Evolutionary conservation across 2,329 filamentous ascomycete genomes (phyloP).

Genomic region (Stachybotrys chlorohalonatus): DNA sequence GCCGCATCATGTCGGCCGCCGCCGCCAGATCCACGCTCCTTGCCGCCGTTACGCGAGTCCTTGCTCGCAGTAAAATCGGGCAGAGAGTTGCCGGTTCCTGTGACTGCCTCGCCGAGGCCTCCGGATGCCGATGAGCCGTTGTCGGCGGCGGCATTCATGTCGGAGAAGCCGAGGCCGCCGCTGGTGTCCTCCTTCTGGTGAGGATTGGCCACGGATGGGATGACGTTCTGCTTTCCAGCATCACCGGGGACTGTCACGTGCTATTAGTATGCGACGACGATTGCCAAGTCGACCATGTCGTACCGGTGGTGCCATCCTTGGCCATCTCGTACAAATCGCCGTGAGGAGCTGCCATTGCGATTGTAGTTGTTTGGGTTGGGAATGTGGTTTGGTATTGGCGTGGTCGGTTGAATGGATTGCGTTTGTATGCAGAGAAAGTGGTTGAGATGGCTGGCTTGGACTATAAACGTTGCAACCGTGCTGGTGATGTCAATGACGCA

Average conservation of each 20-base stretch:
- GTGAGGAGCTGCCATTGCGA: background rate
- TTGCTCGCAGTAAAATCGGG: background rate
- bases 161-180: background rate
- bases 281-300: background rate
- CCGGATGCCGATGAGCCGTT: background rate
- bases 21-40: background rate
- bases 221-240: conserved; percentile 1
- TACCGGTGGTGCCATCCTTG: conserved; percentile 2
- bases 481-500: background rate
- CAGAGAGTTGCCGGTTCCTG: background rate
- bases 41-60: background rate
- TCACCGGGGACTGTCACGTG: conserved; percentile 1
- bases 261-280: background rate
- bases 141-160: background rate
- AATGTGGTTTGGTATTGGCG: background rate
- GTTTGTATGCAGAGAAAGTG: background rate
- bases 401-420: background rate
- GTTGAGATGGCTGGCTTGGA: background rate
- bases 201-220: background rate
- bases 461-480: background rate
- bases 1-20: background rate
- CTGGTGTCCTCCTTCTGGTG: background rate
- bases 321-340: background rate
- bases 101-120: background rate
- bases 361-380: background rate